These are phyloP conservation scores for Mycena filopes DNA, from an alignment of 768 basidiomycete genomes.

Conservation along the genomic window DNA sequence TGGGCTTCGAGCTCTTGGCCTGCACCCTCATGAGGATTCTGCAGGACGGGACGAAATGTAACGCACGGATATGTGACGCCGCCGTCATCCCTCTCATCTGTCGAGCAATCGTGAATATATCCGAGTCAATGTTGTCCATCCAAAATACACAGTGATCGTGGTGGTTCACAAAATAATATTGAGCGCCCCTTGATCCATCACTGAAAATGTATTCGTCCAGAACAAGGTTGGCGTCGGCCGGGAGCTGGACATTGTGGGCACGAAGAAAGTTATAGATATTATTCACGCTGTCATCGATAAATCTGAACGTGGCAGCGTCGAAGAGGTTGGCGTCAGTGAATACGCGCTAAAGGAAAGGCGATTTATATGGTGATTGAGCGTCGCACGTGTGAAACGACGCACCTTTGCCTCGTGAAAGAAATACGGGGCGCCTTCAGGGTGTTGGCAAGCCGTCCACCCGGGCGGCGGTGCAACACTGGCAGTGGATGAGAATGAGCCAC, in stretches of 20 bases:
- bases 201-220: slow-evolving; percentile 51
- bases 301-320: slow-evolving; percentile 42
- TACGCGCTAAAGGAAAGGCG: slow-evolving; percentile 50
- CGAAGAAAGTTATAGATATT: slow-evolving; percentile 42
- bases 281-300: slow-evolving; percentile 50
- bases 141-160: slow-evolving; percentile 61
- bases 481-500: neutral
- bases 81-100: slow-evolving; percentile 51
- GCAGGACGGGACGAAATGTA: neutral
- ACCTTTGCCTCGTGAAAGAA: slow-evolving; percentile 63
- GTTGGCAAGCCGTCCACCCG: slow-evolving; percentile 60
- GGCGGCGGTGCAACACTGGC: slow-evolving; percentile 26
- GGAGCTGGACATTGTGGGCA: slow-evolving; percentile 40
- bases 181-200: slow-evolving; percentile 28
- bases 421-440: slow-evolving; percentile 73
- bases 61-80: slow-evolving; percentile 55
- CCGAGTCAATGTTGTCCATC: slow-evolving; percentile 54
- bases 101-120: slow-evolving; percentile 37
- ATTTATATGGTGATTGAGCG: neutral
- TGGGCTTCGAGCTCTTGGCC: slow-evolving; percentile 52
- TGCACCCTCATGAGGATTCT: slow-evolving; percentile 22
- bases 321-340: slow-evolving; percentile 68
- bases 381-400: slow-evolving; percentile 36
- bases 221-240: slow-evolving; percentile 53
- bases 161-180: slow-evolving; percentile 53